Evolutionary conservation across 2,329 filamentous ascomycete species (phyloP).

Genomic region (Hypoxylon sp.): DNA sequence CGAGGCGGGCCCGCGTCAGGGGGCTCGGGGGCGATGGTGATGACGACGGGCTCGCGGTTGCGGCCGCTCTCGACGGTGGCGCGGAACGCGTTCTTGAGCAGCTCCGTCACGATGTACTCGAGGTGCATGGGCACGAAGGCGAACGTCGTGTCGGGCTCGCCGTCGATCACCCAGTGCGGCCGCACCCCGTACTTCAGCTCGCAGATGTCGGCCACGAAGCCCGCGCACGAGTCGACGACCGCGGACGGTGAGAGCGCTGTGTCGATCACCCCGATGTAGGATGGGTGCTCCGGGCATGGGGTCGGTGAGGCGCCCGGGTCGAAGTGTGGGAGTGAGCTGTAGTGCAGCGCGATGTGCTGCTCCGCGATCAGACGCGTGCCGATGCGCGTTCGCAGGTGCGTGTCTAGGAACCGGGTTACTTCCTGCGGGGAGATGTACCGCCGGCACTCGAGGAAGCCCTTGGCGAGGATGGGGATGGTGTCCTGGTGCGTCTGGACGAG

Average conservation of each 20-base stretch:
- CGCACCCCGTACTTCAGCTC: slow-evolving; percentile 95
- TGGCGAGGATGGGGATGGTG: slow-evolving; percentile 92
- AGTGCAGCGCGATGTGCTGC: slow-evolving; percentile 94
- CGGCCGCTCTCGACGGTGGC: slow-evolving; percentile 90
- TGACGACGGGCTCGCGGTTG: slow-evolving; percentile 85
- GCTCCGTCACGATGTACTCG: slow-evolving; percentile 96
- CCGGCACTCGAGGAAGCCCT: slow-evolving; percentile 92
- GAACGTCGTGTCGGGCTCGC: slow-evolving; percentile 88
- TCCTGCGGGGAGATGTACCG: slow-evolving; percentile 87
- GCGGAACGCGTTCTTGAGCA: slow-evolving; percentile 96
- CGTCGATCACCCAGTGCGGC: slow-evolving; percentile 84
- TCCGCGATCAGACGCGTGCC: slow-evolving; percentile 95
- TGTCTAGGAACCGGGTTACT: slow-evolving; percentile 93
- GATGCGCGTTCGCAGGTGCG: slow-evolving; percentile 92
- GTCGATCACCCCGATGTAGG: slow-evolving; percentile 96
- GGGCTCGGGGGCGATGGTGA: slow-evolving; percentile 86
- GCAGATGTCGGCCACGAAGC: slow-evolving; percentile 95
- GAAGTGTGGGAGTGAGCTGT: slow-evolving; percentile 77
- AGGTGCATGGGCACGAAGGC: slow-evolving; percentile 96
- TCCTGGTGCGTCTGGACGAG: slow-evolving; percentile 95
- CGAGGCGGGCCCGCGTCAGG: slow-evolving; percentile 52
- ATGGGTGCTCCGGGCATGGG: slow-evolving; percentile 67
- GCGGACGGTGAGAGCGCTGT: slow-evolving; percentile 86
- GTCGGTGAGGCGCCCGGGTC: slow-evolving; percentile 67
- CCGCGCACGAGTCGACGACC: slow-evolving; percentile 86